These are phyloP conservation scores for Tephrocybe sp. DNA, from an alignment of 768 basidiomycete genomes.

Conservation along the genomic window DNA sequence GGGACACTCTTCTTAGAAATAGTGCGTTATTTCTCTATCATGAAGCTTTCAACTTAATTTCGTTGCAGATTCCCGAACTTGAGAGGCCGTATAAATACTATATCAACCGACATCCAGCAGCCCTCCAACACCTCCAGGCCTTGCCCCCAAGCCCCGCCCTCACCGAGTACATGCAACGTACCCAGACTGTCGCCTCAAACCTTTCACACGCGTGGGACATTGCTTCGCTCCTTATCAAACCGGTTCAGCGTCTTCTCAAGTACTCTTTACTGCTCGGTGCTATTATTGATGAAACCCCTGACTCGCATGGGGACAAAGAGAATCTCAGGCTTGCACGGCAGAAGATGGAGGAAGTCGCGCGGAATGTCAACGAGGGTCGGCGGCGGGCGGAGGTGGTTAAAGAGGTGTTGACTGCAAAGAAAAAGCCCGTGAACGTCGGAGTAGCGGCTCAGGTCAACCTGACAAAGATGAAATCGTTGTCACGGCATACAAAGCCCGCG, in stretches of 20 bases:
- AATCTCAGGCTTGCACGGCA: constrained; percentile 52
- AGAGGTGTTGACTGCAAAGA: constrained; percentile 58
- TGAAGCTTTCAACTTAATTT: constrained; percentile 10
- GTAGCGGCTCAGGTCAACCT: constrained; percentile 59
- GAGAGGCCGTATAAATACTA: constrained; percentile 77
- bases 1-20: constrained; percentile 70
- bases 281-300: constrained; percentile 74
- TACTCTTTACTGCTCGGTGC: constrained; percentile 84
- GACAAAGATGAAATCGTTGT: constrained; percentile 56
- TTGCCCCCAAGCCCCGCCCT: constrained; percentile 54
- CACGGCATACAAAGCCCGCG: constrained; percentile 19
- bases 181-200: constrained; percentile 63
- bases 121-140: constrained; percentile 63
- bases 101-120: constrained; percentile 77
- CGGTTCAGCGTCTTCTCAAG: constrained; percentile 93
- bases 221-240: constrained; percentile 92
- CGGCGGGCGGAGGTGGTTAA: constrained; percentile 78
- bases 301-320: constrained; percentile 64
- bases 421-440: constrained; percentile 42
- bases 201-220: constrained; percentile 92
- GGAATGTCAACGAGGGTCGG: constrained; percentile 77
- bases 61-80: constrained; percentile 60
- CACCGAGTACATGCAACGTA: constrained; percentile 63
- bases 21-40: constrained; percentile 33
- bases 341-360: constrained; percentile 71